These are phyloP conservation scores for Plasmodium falciparum DNA, from an alignment of 169 alveolate genomes.

Conservation along the genomic window DNA sequence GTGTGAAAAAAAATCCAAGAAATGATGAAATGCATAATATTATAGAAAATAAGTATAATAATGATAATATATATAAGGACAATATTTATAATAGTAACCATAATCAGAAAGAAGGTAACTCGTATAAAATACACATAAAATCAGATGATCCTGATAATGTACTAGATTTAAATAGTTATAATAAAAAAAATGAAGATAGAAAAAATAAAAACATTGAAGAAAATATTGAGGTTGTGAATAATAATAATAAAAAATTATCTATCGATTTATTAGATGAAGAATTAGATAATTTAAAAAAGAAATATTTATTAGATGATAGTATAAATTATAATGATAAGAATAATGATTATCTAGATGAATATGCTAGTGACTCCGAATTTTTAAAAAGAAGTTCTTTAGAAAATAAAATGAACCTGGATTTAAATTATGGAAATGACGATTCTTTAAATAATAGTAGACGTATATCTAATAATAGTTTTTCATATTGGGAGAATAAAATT, in stretches of 20 bases:
- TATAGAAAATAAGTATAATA: too few species aligned
- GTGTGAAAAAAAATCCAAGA: not conserved
- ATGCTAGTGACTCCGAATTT: conserved; percentile 60
- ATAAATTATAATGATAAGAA: not conserved
- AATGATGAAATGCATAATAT: too few species aligned
- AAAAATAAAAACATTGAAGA: not conserved
- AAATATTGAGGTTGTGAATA: not conserved
- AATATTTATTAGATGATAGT: conserved; percentile 4
- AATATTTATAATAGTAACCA: too few species aligned
- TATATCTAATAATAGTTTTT: conserved; percentile 21
- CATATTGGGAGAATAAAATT: conserved; percentile 45
- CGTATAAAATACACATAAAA: too few species aligned
- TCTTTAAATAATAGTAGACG: conserved; percentile 39
- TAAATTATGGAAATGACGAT: conserved; percentile 67
- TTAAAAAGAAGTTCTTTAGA: conserved; percentile 11
- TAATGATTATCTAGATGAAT: conserved; percentile 6
- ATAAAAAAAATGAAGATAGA: not conserved
- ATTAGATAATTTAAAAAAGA: not conserved
- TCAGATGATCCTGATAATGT: too few species aligned
- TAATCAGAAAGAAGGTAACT: too few species aligned
- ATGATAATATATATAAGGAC: too few species aligned
- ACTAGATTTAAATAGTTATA: not conserved
- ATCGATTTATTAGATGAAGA: conserved; percentile 39
- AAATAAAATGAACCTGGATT: conserved; percentile 23
- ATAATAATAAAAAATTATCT: conserved; percentile 1